These are phyloP conservation scores for Corrigiola litoralis DNA, from an alignment of 179 eudicot genomes.

Conservation along the genomic window DNA sequence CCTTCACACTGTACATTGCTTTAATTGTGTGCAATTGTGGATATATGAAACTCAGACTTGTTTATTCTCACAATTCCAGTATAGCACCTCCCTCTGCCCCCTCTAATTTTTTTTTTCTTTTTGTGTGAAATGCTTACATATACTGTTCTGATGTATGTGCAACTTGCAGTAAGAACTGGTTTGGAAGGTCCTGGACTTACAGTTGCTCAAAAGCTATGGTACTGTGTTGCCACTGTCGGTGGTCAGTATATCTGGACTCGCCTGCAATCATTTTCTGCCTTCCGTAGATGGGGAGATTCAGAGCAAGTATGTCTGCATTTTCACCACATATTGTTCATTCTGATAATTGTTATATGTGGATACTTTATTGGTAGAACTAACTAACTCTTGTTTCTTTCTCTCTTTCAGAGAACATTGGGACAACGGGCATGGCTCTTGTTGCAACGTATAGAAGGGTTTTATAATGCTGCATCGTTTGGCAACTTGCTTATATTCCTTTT, in stretches of 20 bases:
- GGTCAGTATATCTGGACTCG: slow-evolving; percentile 95
- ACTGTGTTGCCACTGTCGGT: slow-evolving; percentile 89
- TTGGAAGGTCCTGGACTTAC: slow-evolving; percentile 96
- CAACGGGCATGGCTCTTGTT: slow-evolving; percentile 77
- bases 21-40: too few species aligned
- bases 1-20: too few species aligned
- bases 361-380: not conserved
- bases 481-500: slow-evolving; percentile 86
- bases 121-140: not conserved
- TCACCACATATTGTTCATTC: not conserved
- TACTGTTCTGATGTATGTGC: slow-evolving; percentile 16
- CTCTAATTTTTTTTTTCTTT: not conserved
- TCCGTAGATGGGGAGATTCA: slow-evolving; percentile 96
- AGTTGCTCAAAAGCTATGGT: slow-evolving; percentile 80
- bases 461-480: slow-evolving; percentile 82
- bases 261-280: slow-evolving; percentile 89
- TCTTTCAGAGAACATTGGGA: slow-evolving; percentile 65
- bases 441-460: slow-evolving; percentile 90
- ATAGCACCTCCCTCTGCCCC: too few species aligned
- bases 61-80: too few species aligned
- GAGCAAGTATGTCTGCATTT: slow-evolving; percentile 57
- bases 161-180: slow-evolving; percentile 71
- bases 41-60: too few species aligned
- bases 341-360: not conserved
- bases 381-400: not conserved